Evolutionary conservation across 495 filamentous ascomycete species (phyloP).

Genomic region (Aspergillus carlsbadensis): DNA sequence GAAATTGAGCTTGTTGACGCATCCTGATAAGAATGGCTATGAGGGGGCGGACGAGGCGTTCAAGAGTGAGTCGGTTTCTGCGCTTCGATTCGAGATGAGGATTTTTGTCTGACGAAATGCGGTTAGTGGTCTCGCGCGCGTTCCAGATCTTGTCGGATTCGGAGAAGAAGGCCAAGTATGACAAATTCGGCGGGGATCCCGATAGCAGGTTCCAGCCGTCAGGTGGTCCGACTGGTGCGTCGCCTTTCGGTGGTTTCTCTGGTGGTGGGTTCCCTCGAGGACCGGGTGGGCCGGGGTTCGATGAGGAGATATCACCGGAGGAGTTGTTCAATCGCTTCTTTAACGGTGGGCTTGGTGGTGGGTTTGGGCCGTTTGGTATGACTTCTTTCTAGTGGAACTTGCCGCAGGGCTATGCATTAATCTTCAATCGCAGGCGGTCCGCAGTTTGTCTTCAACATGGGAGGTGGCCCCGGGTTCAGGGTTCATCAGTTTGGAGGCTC

Average conservation of each 20-base stretch:
- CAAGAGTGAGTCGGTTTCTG: slow-evolving; percentile 60
- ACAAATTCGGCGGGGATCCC: slow-evolving; percentile 86
- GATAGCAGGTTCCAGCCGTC: slow-evolving; percentile 76
- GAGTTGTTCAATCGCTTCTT: slow-evolving; percentile 97
- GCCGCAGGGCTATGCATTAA: not conserved
- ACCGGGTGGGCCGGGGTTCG: slow-evolving; percentile 60
- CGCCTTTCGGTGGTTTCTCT: slow-evolving; percentile 69
- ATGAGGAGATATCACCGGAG: slow-evolving; percentile 92
- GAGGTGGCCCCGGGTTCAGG: slow-evolving; percentile 75
- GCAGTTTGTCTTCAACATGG: slow-evolving; percentile 89
- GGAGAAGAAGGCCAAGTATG: slow-evolving; percentile 85
- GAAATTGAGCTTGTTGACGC: slow-evolving; percentile 87
- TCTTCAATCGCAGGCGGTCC: slow-evolving; percentile 56
- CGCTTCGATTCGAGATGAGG: not conserved
- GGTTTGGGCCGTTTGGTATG: slow-evolving; percentile 60
- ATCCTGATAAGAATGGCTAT: slow-evolving; percentile 99
- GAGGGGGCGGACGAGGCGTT: slow-evolving; percentile 96
- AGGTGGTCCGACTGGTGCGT: slow-evolving; percentile 45
- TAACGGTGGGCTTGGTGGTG: slow-evolving; percentile 60
- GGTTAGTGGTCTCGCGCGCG: slow-evolving; percentile 81
- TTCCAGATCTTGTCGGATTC: slow-evolving; percentile 92
- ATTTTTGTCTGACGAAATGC: slow-evolving; percentile 1
- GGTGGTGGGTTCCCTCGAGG: slow-evolving; percentile 55
- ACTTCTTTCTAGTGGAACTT: not conserved
- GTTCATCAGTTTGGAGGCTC: slow-evolving; percentile 84